phyloP scores from a whole-genome alignment of 2,329 filamentous ascomycete genomes.

The Aspergillus proliferans region DNA sequence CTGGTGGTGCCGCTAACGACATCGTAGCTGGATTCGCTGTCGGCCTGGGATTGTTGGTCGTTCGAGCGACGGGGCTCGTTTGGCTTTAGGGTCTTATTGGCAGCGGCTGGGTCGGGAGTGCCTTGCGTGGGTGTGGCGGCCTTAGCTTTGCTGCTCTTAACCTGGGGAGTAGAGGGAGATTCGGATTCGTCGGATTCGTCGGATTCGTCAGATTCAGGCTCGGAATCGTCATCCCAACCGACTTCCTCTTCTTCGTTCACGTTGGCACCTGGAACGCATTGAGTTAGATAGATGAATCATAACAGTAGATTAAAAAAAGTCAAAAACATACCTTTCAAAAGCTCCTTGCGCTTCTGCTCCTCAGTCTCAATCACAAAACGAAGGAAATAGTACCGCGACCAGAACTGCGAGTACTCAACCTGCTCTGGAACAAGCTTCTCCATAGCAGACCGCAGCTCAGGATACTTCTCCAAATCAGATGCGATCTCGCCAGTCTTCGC shows the following conservation, averaged over 20 bases:
- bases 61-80: constrained; percentile 65
- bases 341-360: constrained; percentile 78
- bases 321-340: constrained; percentile 69
- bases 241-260: constrained; percentile 66
- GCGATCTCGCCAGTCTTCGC: constrained; percentile 79
- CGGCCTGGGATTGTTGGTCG: constrained; percentile 82
- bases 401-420: constrained; percentile 85
- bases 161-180: constrained; percentile 38
- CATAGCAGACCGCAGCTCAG: constrained; percentile 81
- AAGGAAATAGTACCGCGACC: constrained; percentile 93
- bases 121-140: constrained; percentile 16
- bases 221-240: constrained; percentile 66
- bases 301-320: neutral
- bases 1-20: constrained; percentile 77
- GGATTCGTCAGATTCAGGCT: constrained; percentile 41
- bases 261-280: constrained; percentile 30
- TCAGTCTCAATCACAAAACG: constrained; percentile 89
- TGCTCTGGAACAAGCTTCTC: constrained; percentile 90
- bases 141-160: constrained; percentile 32
- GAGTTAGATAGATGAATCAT: constrained; percentile 2
- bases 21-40: constrained; percentile 95
- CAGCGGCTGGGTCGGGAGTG: constrained; percentile 26
- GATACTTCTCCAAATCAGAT: constrained; percentile 74
- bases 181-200: constrained; percentile 48
- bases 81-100: constrained; percentile 52